Base-by-base conservation (phyloP, 495 filamentous ascomycete genomes). In the Penicillium angulare region DNA sequence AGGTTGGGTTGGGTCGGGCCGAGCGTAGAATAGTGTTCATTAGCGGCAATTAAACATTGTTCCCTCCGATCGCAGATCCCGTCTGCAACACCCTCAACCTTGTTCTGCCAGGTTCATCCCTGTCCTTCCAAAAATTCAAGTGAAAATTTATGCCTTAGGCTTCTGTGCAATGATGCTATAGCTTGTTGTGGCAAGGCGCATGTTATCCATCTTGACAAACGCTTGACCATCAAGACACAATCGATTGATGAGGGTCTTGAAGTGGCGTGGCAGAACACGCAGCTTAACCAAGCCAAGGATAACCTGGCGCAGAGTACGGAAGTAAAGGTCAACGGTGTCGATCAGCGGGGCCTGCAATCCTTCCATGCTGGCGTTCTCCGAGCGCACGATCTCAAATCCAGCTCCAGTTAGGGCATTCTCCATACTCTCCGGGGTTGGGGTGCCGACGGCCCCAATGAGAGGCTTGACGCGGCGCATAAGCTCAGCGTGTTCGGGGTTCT, bases 391-490 rank as follows among this genome's bases (percentile, higher is more conserved):
- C 13, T 58, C 59, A 60, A 85, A 85, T 0, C 81, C 81, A 18
- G 81, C 76, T 5, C 71, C 65, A 31, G 64, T 66, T 7, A 84
- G 69, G 13, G 74, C 79, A 47, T 60, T 62, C 62, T 81, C 79
- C 21, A 85, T 64, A 32, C 60, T 74, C 24, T 68, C 62, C 20
- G 79, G 79, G 21, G 81, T 85, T 27, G 81, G 81, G 12, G 81
- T 85, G 26, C 81, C 81, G 13, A 85, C 81, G 29, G 81, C 81
- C 27, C 81, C 81, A 52, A 85, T 84, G 41, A 85, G 64, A 5
- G 81, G 81, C 65, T 85, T 85, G 23, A 85, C 79, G 22, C 78
- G 75, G 16, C 77, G 68, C 81, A 85, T 84, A 24, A 85, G 72
- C 46, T 74, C 76, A 13, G 65, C 69, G 38, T 85, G 81, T 39